Conservation (phyloP, 139 green algal genomes). For the Chlorella sp. region DNA sequence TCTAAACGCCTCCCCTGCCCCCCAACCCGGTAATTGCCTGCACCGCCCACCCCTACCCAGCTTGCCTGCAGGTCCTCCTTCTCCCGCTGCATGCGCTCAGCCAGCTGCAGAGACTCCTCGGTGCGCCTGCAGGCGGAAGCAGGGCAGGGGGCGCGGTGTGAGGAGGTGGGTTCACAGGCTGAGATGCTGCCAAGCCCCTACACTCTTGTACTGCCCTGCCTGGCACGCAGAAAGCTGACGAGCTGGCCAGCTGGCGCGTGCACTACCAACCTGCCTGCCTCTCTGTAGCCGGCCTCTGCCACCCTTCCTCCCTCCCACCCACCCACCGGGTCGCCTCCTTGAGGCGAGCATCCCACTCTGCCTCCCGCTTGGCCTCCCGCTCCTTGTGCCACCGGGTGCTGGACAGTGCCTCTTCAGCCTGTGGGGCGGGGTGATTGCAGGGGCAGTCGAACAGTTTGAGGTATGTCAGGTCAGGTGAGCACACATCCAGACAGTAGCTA, state of each 20-base stretch:
- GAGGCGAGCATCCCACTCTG: slow-evolving; percentile 44
- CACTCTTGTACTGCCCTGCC: neutral
- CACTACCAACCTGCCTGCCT: too few species aligned
- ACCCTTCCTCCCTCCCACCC: neutral
- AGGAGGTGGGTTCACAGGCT: too few species aligned
- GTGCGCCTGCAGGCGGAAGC: slow-evolving; percentile 3
- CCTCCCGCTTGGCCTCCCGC: slow-evolving; percentile 40
- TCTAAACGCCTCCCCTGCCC: neutral
- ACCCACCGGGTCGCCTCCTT: slow-evolving; percentile 35
- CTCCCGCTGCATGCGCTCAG: slow-evolving; percentile 41
- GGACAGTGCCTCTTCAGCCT: neutral
- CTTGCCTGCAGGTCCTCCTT: slow-evolving; percentile 32
- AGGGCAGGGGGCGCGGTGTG: neutral
- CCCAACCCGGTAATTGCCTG: neutral
- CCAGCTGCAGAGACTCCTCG: slow-evolving; percentile 41
- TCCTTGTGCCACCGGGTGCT: slow-evolving; percentile 32
- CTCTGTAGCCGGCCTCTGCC: neutral
- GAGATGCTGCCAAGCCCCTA: neutral
- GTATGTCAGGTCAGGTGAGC: neutral
- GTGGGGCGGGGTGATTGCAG: neutral
- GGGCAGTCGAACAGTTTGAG: too few species aligned
- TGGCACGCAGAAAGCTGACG: neutral
- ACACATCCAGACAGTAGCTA: neutral
- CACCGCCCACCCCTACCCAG: neutral
- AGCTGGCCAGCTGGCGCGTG: too few species aligned